Conservation (phyloP, 768 basidiomycete species). For the Phanerodontia chrysosporium region DNA sequence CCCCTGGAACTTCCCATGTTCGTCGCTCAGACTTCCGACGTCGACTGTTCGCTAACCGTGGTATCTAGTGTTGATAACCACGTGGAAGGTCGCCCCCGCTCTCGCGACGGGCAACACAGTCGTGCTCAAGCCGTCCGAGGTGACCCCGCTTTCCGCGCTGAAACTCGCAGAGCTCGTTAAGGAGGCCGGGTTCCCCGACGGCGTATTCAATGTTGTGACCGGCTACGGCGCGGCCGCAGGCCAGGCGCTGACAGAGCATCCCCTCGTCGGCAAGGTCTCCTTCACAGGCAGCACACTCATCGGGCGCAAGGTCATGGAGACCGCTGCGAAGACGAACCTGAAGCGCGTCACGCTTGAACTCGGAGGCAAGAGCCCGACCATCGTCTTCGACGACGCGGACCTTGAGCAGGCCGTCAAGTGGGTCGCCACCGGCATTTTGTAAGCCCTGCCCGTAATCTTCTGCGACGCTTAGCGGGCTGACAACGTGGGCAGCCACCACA, state of each 20-base stretch:
- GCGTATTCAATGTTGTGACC: conserved; percentile 72
- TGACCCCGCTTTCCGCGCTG: conserved; percentile 69
- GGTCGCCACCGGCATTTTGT: conserved; percentile 74
- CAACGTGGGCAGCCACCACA: background rate
- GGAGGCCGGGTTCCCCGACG: conserved; percentile 73
- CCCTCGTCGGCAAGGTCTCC: conserved; percentile 58
- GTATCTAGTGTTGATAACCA: conserved; percentile 48
- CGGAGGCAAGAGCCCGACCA: conserved; percentile 69
- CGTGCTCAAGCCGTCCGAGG: conserved; percentile 78
- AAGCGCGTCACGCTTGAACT: conserved; percentile 83
- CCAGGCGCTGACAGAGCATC: conserved; percentile 63
- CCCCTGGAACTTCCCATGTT: conserved; percentile 68
- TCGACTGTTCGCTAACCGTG: background rate
- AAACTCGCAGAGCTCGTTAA: conserved; percentile 46
- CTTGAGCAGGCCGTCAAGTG: conserved; percentile 70
- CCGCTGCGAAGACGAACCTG: conserved; percentile 75
- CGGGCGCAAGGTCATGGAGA: conserved; percentile 77
- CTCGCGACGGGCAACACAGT: conserved; percentile 76
- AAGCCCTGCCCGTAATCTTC: conserved; percentile 20
- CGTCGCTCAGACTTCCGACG: conserved; percentile 12
- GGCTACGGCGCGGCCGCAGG: conserved; percentile 73
- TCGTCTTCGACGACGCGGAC: conserved; percentile 74
- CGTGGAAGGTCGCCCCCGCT: conserved; percentile 75
- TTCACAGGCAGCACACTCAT: conserved; percentile 85
- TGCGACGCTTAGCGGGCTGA: background rate